Evolutionary conservation across 148 eudicot genomes (phyloP), one percentile per base, ranked within the genome.

Genomic region (Rhododendron henanense): DNA sequence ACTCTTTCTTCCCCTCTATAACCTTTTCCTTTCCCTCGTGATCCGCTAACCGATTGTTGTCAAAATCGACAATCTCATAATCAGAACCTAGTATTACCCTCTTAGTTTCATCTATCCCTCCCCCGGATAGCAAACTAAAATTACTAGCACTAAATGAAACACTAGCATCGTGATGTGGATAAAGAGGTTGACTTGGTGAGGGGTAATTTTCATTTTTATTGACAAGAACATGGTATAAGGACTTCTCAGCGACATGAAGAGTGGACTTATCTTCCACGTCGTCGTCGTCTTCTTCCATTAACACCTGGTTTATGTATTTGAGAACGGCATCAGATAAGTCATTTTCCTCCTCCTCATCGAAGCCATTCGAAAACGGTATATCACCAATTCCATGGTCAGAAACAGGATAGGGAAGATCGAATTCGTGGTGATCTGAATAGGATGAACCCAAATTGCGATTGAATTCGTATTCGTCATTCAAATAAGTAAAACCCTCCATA

Each of bases 251-350:
- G 0, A 33, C 83, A 81, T 10, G 23, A 81, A 81, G 67, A 2
- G 69, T 53, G 41, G 83, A 53, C 45, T 31, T 81, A 23, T 81
- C 83, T 55, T 81, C 83, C 67, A 53, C 9, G 18, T 67, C 16
- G 21, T 33, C 35, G 1, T 71, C 76, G 1, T 71, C 76, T 14
- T 81, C 74, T n/a, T 82, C 84, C 84, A 82, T 82, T 57, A 82
- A 28, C 37, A 82, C 74, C 50, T 82, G 74, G 35, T 82, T 61
- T 82, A 82, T 82, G 76, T 71, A 71, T 5, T 13, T 71, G 16
- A 71, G 76, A 71, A 13, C 41, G 14, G 39, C 19, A 33, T 82
- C 74, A 1, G 47, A 61, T 10, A 18, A 61, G 8, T 82, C 50
- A 61, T 61, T 39, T 19, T 37, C 74, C 45, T 82, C 74, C 45